A percentile compares a stretch with the other conserved stretches of the same genome.
Conservation (phyloP, 164 flowering plant genomes). For the Buxus sempervirens region DNA sequence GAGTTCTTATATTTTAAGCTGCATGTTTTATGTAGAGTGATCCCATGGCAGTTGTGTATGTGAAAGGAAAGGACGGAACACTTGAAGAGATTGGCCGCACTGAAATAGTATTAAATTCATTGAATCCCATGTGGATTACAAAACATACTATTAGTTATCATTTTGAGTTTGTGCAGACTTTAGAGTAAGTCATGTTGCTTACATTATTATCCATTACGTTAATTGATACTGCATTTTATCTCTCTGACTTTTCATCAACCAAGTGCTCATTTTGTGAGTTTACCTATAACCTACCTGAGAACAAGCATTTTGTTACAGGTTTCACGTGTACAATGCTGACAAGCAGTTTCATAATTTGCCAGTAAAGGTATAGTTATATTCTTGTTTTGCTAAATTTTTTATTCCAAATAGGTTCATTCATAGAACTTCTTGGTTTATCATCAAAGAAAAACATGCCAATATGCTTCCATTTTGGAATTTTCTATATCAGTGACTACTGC, state of each 20-base stretch:
- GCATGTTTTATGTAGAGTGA: conserved; percentile 56
- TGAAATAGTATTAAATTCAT: conserved; percentile 71
- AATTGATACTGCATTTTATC: background rate
- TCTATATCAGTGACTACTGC: no score
- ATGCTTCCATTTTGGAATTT: background rate
- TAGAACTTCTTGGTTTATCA: background rate
- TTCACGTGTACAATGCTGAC: conserved; percentile 78
- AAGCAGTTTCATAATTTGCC: conserved; percentile 68
- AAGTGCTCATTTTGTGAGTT: background rate
- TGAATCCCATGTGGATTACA: conserved; percentile 70
- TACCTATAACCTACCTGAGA: conserved; percentile 14
- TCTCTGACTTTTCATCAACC: background rate
- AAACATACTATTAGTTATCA: conserved; percentile 50
- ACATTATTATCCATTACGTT: background rate
- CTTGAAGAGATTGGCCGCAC: conserved; percentile 76
- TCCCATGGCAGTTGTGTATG: conserved; percentile 67
- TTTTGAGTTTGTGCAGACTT: conserved; percentile 72
- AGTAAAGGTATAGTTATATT: conserved; percentile 53
- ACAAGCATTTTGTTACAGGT: conserved; percentile 42
- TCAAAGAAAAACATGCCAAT: background rate
- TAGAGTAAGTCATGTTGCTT: conserved; percentile 59
- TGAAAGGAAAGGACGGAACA: conserved; percentile 64
- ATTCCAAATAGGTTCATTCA: background rate
- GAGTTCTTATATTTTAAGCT: conserved; percentile 1
- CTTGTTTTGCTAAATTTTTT: background rate